A percentile compares a stretch with the other conserved stretches of the same genome.
phyloP scores from a whole-genome alignment of 148 eudicot species.

The Silene conica region DNA sequence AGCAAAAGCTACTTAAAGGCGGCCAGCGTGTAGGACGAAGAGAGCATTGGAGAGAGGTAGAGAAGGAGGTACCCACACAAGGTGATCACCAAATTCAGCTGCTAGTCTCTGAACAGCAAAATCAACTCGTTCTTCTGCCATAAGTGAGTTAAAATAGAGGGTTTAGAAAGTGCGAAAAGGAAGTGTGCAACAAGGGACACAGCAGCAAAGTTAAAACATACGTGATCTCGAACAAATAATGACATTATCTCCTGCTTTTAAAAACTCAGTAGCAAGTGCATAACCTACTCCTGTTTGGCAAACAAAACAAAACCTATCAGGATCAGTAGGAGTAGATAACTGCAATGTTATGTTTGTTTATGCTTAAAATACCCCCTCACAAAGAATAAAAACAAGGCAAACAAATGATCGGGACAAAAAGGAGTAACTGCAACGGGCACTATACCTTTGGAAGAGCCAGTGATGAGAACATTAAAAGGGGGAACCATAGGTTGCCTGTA shows the following conservation, averaged over 20 bases:
- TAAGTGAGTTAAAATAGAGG: neutral
- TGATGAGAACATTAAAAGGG: slow-evolving; percentile 80
- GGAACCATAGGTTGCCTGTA: slow-evolving; percentile 54
- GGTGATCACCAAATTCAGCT: slow-evolving; percentile 76
- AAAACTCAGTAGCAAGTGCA: slow-evolving; percentile 86
- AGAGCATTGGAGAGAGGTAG: neutral
- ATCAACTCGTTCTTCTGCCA: slow-evolving; percentile 73
- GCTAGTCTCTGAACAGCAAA: slow-evolving; percentile 57
- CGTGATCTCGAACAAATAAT: slow-evolving; percentile 89
- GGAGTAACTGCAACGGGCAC: too few relatives aligned
- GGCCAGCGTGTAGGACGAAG: neutral
- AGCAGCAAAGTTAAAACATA: slow-evolving; percentile 24
- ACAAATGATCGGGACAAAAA: neutral
- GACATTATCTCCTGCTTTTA: slow-evolving; percentile 82
- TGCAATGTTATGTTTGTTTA: too few relatives aligned
- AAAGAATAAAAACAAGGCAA: neutral
- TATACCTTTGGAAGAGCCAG: slow-evolving; percentile 78
- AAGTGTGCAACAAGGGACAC: neutral
- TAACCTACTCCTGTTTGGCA: slow-evolving; percentile 75
- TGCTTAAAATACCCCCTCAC: neutral
- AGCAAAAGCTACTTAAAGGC: neutral
- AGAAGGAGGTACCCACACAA: slow-evolving; percentile 94
- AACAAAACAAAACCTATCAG: neutral
- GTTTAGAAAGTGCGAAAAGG: neutral
- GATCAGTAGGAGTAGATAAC: too few relatives aligned